These are phyloP conservation scores for Lunasporangiospora selenospora DNA, from an alignment of 192 early-diverging fungal species.

Conservation along the genomic window DNA sequence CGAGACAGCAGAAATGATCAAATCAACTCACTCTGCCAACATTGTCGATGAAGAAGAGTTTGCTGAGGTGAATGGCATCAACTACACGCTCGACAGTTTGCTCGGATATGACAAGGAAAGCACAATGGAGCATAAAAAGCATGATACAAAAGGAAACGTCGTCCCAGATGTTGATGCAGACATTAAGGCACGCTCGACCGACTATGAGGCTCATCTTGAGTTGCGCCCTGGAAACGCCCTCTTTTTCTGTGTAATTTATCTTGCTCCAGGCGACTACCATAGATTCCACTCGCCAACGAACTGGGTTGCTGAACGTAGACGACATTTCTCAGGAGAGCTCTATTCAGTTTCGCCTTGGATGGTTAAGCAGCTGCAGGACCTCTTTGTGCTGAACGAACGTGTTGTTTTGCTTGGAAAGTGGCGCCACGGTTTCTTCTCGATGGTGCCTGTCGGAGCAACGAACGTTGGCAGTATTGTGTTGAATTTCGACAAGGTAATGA, in stretches of 20 bases:
- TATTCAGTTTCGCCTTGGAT: slow-evolving; percentile 95
- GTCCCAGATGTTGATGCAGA: slow-evolving; percentile 26
- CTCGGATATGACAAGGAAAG: slow-evolving; percentile 58
- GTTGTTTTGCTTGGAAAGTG: slow-evolving; percentile 93
- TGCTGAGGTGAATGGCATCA: slow-evolving; percentile 87
- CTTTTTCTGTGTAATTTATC: slow-evolving; percentile 93
- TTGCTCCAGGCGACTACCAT: slow-evolving; percentile 99
- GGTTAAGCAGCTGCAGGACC: slow-evolving; percentile 79
- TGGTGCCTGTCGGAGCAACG: slow-evolving; percentile 97
- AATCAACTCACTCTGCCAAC: slow-evolving; percentile 63
- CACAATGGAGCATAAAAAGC: slow-evolving; percentile 41
- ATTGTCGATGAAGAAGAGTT: slow-evolving; percentile 83
- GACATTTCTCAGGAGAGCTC: slow-evolving; percentile 95
- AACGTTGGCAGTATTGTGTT: slow-evolving; percentile 97
- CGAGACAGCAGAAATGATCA: slow-evolving; percentile 45
- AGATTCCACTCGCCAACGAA: slow-evolving; percentile 97
- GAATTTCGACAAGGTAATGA: slow-evolving; percentile 85
- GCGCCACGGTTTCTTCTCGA: slow-evolving; percentile 94
- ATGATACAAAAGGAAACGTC: slow-evolving; percentile 50
- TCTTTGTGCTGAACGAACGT: slow-evolving; percentile 98
- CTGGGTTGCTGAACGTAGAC: slow-evolving; percentile 86
- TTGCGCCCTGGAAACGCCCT: slow-evolving; percentile 69
- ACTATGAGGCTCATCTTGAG: slow-evolving; percentile 3
- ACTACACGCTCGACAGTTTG: slow-evolving; percentile 80
- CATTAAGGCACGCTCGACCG: slow-evolving; percentile 15